Evolutionary conservation across 179 eudicot species (phyloP), one percentile per base, ranked within the genome.

Genomic region (Nepenthes alata): DNA sequence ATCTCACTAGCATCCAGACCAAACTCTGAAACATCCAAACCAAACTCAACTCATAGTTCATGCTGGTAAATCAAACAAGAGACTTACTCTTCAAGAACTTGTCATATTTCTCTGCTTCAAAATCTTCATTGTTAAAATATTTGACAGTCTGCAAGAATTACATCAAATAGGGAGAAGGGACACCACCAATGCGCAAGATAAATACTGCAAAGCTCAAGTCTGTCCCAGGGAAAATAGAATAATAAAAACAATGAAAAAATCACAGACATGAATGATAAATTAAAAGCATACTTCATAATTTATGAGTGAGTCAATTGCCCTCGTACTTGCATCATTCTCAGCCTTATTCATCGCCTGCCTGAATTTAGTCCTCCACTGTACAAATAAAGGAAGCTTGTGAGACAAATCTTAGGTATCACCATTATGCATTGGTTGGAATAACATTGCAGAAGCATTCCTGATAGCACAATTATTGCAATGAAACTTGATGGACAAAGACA

Each of bases 261-360:
- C 4, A 56, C 38, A 25, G 25, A 25, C 25, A 25, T 16, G 36
- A 34, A 65, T 36, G 52, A 50, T 9, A 59, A 55, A 11, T 52
- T 59, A 25, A 37, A 54, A 58, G 59, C 63, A 45, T 61, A 89
- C 98, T 95, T 93, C 98, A 69, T 89, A 93, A 74, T 93, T 93
- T 58, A 93, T 89, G 57, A 93, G 89, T 41, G 98, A 93, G 75
- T 93, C 98, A 59, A 93, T 71, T 54, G 93, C 98, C 76, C 95
- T 85, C 11, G 96, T 83, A 75, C 82, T 89, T 53, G 98, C 95
- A 76, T 86, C 95, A 74, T 93, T 93, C 59, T 93, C 98, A 74
- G 98, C 96, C 81, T 93, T 93, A 75, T 93, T 93, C 98, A 93
- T 93, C 64, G 80, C 83, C 81, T 93, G 86, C 74, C 98, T 81